These are phyloP conservation scores for Paramecium biaurelia DNA, from an alignment of 73 alveolate genomes.

Conservation along the genomic window DNA sequence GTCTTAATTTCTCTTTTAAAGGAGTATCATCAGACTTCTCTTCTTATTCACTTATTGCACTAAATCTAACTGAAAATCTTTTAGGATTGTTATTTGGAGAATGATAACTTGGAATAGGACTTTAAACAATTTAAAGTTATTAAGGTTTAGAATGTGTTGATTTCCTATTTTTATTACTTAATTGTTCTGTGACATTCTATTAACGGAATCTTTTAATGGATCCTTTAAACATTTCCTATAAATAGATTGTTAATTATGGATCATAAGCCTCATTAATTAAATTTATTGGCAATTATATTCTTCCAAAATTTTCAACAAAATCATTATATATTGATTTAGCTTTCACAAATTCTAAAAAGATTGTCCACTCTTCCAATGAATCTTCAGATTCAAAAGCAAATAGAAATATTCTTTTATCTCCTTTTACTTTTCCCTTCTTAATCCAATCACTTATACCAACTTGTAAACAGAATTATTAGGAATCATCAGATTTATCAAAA, in stretches of 20 bases:
- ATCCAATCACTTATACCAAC: slow-evolving; percentile 31
- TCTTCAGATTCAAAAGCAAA: slow-evolving; percentile 48
- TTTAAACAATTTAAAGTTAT: not conserved
- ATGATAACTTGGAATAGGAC: not conserved
- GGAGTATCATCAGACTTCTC: not conserved
- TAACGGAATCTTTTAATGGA: not conserved
- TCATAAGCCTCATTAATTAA: slow-evolving; percentile 13
- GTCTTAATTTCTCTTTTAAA: not conserved
- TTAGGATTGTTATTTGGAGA: not conserved
- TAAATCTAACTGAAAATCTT: slow-evolving; percentile 36
- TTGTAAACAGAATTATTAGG: not conserved
- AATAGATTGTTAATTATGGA: slow-evolving; percentile 1
- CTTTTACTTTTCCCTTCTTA: slow-evolving; percentile 37
- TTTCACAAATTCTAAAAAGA: slow-evolving; percentile 55
- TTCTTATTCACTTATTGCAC: slow-evolving; percentile 31
- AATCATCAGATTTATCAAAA: not conserved
- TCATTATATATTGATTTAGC: slow-evolving; percentile 55
- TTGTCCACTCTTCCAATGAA: slow-evolving; percentile 60
- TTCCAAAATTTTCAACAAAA: slow-evolving; percentile 55
- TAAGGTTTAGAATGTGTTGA: not conserved
- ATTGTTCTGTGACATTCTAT: not conserved
- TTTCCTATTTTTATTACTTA: not conserved
- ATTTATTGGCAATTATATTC: slow-evolving; percentile 31
- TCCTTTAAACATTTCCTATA: not conserved
- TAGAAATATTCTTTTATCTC: slow-evolving; percentile 5